A percentile compares a stretch with the other conserved stretches of the same genome.
These are phyloP conservation scores for Neurospora crassa DNA, from an alignment of 2,329 filamentous ascomycete species.

Conservation along the genomic window DNA sequence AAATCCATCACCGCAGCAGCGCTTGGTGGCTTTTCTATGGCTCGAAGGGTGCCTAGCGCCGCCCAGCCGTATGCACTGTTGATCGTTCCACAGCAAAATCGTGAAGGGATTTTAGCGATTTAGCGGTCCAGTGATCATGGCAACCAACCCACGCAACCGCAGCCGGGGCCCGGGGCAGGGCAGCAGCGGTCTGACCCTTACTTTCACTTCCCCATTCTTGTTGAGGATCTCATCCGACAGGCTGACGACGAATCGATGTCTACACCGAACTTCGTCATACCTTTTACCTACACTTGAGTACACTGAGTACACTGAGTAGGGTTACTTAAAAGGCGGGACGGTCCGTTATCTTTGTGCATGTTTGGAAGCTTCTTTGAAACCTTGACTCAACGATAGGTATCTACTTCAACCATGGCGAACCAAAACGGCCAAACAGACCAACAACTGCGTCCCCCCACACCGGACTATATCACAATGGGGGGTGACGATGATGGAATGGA, in stretches of 20 bases:
- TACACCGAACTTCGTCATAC: neutral
- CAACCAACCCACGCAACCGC: no score
- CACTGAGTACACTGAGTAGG: neutral
- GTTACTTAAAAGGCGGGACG: neutral
- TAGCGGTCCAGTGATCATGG: no score
- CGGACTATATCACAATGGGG: neutral
- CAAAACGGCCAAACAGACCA: neutral
- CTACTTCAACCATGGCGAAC: neutral
- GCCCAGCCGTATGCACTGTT: no score
- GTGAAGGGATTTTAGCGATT: no score
- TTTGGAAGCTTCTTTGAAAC: neutral
- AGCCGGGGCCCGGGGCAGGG: no score
- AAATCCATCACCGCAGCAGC: no score
- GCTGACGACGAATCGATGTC: neutral
- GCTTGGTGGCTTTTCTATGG: no score
- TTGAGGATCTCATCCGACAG: no score
- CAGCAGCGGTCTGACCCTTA: no score
- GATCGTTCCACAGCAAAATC: no score
- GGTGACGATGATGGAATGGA: neutral
- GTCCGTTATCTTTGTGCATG: neutral
- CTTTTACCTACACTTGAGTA: neutral
- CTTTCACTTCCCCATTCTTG: no score
- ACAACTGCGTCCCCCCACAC: neutral
- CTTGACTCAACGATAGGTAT: neutral
- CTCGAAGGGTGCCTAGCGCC: no score